Conservation (phyloP, 345 rosid species). For the Citrus hindsii region DNA sequence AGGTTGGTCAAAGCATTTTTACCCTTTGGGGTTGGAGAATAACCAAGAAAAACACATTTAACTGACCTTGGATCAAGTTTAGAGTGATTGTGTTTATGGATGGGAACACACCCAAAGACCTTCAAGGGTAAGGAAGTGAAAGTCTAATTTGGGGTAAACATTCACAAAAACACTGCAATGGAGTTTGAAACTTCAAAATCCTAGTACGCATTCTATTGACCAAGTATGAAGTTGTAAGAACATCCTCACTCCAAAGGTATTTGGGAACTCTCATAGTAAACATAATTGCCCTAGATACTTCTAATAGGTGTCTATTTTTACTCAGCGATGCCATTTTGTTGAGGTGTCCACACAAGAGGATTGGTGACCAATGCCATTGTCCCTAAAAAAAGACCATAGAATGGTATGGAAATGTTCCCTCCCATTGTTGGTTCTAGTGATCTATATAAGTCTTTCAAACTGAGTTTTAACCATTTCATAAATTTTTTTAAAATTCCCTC, state of each 20-base stretch:
- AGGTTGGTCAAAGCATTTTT: not conserved
- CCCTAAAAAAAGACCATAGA: not conserved
- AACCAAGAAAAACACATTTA: not conserved
- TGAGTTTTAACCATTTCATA: not conserved
- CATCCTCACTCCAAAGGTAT: not conserved
- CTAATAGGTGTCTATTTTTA: not conserved
- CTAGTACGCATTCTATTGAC: not conserved
- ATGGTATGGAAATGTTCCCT: not conserved
- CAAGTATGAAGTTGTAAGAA: not conserved
- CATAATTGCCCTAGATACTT: not conserved
- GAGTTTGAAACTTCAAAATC: not conserved
- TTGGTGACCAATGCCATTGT: not conserved
- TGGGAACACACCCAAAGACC: not conserved
- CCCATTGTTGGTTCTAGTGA: not conserved
- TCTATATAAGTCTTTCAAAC: not conserved
- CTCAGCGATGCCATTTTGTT: not conserved
- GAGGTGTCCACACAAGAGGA: not conserved
- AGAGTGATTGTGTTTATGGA: not conserved
- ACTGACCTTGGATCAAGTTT: not conserved
- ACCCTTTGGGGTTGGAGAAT: not conserved
- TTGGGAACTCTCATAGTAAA: not conserved
- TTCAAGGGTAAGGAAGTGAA: not conserved
- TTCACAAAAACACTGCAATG: not conserved
- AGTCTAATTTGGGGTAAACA: not conserved
- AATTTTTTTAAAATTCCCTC: not conserved